A percentile compares a stretch with the other conserved stretches of the same genome.
phyloP scores from a whole-genome alignment of 768 basidiomycete genomes.

The Lactarius deliciosus region DNA sequence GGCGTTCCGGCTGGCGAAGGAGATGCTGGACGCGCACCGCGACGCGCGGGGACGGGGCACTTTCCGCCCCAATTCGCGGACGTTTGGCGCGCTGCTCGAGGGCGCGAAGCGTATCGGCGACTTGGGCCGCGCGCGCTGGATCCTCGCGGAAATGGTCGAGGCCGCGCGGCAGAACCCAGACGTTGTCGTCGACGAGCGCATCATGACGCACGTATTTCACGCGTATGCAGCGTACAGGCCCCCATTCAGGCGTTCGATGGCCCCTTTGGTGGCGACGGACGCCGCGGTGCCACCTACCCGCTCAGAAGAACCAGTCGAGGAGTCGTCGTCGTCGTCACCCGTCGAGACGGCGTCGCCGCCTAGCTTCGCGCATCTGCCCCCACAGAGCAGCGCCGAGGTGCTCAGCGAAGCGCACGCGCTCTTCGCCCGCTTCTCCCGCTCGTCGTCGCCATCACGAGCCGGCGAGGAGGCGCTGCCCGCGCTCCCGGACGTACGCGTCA shows the following conservation, averaged over 20 bases:
- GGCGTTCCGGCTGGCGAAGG: constrained; percentile 76
- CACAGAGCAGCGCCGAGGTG: constrained; percentile 72
- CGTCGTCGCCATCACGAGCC: background rate
- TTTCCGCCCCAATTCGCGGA: constrained; percentile 59
- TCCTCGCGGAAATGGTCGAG: constrained; percentile 79
- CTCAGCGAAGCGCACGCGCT: constrained; percentile 66
- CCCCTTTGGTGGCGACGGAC: constrained; percentile 39
- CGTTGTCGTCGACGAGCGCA: constrained; percentile 55
- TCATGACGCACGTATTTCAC: constrained; percentile 85
- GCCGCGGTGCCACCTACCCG: background rate
- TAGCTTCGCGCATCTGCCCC: constrained; percentile 53
- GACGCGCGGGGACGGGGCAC: constrained; percentile 58
- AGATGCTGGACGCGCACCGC: constrained; percentile 81
- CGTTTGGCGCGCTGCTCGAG: constrained; percentile 84
- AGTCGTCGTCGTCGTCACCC: background rate
- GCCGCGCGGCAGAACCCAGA: constrained; percentile 31
- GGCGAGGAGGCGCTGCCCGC: background rate
- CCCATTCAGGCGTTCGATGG: constrained; percentile 56
- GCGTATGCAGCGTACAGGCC: constrained; percentile 80
- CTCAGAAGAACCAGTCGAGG: background rate
- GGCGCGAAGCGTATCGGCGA: constrained; percentile 88
- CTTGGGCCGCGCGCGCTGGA: constrained; percentile 80
- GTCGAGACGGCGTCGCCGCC: background rate
- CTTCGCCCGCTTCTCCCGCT: constrained; percentile 54
- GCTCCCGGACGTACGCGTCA: constrained; percentile 54